Base-by-base conservation (phyloP, 768 basidiomycete genomes). In the Leccinum subtestaceum region DNA sequence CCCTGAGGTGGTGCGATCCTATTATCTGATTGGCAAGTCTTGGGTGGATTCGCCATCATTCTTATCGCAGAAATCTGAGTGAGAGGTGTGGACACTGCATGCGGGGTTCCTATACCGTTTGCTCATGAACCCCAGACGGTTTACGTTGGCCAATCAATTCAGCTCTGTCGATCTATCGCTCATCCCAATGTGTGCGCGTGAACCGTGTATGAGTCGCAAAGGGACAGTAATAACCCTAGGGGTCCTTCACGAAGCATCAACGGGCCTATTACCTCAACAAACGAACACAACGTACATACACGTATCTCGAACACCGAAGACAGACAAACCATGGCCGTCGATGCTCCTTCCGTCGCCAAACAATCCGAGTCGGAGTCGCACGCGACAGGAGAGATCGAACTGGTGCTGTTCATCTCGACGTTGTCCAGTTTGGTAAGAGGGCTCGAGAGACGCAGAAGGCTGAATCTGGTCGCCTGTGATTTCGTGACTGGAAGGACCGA, bases 331-430 rank as follows among this genome's bases (percentile, higher is more conserved):
- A 68, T 58, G 17, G 63, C 60, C 1, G 67, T 58, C 38, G 12
- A 65, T 63, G 34, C 61, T 72, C 45, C 56, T 62, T 25, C 66
- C 65, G 29, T 73, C 64, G 9, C 59, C 62, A 47, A 73, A 65
- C 19, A 70, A 17, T 0, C 69, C 64, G 52, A 70, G 32, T 52
- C 63, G 61, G 19, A 72, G 46, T 57, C 62, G 48, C 72, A 69
- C 2, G 68, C 57, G 56, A 72, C 56, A 23, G 67, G 66, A 32
- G 68, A 70, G 17, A 67, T 53, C 12, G 70, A 70, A 12, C 52
- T 64, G 4, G 12, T 34, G 12, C 12, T 34, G 32, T 34, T 34
- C 32, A 34, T 34, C 32, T 56, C 59, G 58, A 56, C 31, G n/a
- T 58, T 68, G 23, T 61, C 62, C 1, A 60, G 36, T 52, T 58